A percentile compares a stretch with the other conserved stretches of the same genome.
Conservation (phyloP, 176 grass and related monocot species). For the Aegilops bicornis region DNA sequence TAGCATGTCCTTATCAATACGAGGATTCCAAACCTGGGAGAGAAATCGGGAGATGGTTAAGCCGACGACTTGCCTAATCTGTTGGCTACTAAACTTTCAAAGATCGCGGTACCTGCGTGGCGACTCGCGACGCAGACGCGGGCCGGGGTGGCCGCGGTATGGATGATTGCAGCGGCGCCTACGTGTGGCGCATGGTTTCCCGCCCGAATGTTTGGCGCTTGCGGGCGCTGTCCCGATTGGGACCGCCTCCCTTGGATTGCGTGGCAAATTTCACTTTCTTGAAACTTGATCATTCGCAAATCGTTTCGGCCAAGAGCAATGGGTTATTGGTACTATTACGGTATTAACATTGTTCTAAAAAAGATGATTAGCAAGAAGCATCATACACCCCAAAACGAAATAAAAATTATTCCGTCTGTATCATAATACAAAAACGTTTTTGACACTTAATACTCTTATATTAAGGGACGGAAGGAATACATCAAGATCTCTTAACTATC, state of each 20-base stretch:
- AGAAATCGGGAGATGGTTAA: neutral
- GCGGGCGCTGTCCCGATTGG: neutral
- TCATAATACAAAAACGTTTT: too few species aligned
- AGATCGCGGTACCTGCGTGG: neutral
- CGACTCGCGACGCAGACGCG: neutral
- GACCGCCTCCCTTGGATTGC: neutral
- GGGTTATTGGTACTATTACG: too few species aligned
- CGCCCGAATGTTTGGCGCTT: neutral
- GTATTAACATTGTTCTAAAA: too few species aligned
- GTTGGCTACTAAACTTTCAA: neutral
- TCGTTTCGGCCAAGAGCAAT: too few species aligned
- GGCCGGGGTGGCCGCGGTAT: neutral
- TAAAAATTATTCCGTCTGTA: too few species aligned
- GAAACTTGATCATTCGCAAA: too few species aligned
- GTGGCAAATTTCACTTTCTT: neutral
- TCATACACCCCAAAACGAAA: too few species aligned
- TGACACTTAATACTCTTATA: too few species aligned
- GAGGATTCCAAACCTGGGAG: neutral
- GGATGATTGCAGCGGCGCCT: neutral
- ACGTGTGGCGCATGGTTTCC: neutral
- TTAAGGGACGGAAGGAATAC: too few species aligned
- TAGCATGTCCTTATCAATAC: neutral
- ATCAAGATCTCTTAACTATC: too few species aligned
- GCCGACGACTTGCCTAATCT: too few species aligned
- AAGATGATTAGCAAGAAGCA: too few species aligned